A percentile compares a stretch with the other conserved stretches of the same genome.
Evolutionary conservation across 2,329 filamentous ascomycete species (phyloP).

Genomic region (Colletotrichum salicis): DNA sequence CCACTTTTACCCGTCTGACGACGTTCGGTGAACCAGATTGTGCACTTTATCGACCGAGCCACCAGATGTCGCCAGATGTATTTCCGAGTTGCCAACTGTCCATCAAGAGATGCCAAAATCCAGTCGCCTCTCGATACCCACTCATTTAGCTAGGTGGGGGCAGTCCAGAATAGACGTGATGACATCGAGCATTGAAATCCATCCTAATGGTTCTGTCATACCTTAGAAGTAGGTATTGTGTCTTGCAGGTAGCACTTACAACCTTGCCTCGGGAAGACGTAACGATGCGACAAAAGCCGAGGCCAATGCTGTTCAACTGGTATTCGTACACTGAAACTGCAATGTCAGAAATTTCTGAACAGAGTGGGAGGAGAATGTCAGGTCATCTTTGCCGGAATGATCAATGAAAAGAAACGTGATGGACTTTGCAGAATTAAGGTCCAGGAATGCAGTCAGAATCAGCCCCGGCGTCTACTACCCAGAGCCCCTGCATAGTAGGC

Average conservation of each 20-base stretch:
- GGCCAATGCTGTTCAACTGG: not conserved
- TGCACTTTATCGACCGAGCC: too few relatives aligned
- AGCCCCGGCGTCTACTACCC: not conserved
- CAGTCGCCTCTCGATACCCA: not conserved
- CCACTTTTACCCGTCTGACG: constrained; percentile 1
- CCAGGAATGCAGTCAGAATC: not conserved
- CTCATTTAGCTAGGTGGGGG: not conserved
- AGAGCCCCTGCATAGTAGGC: constrained; percentile 16
- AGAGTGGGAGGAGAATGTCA: not conserved
- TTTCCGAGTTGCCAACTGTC: not conserved
- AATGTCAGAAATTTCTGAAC: not conserved
- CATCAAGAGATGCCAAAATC: not conserved
- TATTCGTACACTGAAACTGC: not conserved
- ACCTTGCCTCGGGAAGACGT: not conserved
- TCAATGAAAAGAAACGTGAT: not conserved
- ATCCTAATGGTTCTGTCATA: too few relatives aligned
- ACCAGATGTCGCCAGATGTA: not conserved
- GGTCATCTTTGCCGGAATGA: not conserved
- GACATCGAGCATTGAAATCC: not conserved
- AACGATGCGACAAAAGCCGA: not conserved
- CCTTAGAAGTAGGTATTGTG: not conserved
- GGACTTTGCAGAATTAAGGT: not conserved
- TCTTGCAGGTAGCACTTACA: not conserved
- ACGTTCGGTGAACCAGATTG: too few relatives aligned
- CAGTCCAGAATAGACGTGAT: not conserved